Conservation (phyloP, 1,284 basidiomycete species). For the Cystobasidium sp. region DNA sequence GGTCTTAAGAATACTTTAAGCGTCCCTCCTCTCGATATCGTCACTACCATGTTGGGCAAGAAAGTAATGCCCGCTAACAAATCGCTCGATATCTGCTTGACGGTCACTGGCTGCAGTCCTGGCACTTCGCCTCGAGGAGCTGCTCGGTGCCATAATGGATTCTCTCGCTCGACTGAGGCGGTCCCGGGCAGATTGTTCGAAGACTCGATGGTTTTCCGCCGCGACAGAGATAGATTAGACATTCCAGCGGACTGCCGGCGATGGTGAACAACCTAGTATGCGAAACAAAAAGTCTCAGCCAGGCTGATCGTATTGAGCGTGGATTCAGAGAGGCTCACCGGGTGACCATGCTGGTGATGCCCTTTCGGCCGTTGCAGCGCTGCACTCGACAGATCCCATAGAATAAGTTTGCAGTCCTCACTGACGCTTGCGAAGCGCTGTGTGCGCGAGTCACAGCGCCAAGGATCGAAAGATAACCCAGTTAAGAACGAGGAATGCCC, state of each 20-base stretch:
- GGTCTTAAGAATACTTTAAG: slow-evolving; percentile 84
- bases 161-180: slow-evolving; percentile 54
- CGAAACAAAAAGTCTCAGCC: not conserved
- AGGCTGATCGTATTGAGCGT: not conserved
- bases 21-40: slow-evolving; percentile 70
- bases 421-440: slow-evolving; percentile 80
- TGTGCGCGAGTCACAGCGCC: slow-evolving; percentile 74
- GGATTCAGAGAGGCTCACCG: slow-evolving; percentile 1
- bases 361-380: slow-evolving; percentile 74
- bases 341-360: slow-evolving; percentile 59
- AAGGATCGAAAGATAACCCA: slow-evolving; percentile 83
- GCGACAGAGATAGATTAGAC: slow-evolving; percentile 71
- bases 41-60: slow-evolving; percentile 74
- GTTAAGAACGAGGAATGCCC: slow-evolving; percentile 95
- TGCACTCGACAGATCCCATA: slow-evolving; percentile 92
- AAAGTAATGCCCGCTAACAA: slow-evolving; percentile 73
- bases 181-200: slow-evolving; percentile 62
- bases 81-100: slow-evolving; percentile 76
- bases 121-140: slow-evolving; percentile 86
- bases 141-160: slow-evolving; percentile 75
- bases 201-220: slow-evolving; percentile 63
- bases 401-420: slow-evolving; percentile 88
- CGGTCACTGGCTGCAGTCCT: slow-evolving; percentile 77
- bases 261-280: slow-evolving; percentile 40
- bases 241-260: slow-evolving; percentile 70